phyloP scores from a whole-genome alignment of 164 flowering plant genomes.

The Vitis riparia region DNA sequence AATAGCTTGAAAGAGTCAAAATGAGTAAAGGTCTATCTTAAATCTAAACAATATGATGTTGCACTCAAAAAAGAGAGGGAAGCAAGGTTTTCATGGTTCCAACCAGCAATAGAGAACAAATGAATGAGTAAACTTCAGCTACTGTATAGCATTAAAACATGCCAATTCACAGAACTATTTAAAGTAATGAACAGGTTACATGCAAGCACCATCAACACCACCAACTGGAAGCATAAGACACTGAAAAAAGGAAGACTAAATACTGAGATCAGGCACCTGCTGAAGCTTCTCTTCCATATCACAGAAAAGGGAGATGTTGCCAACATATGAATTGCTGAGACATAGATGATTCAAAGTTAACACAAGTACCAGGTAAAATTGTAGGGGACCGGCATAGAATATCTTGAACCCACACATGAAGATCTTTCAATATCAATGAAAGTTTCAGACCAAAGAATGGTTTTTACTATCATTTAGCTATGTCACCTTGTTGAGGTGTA shows the following conservation, averaged over 20 bases:
- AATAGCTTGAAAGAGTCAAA: too few species aligned
- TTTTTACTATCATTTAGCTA: too few species aligned
- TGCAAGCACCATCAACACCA: neutral
- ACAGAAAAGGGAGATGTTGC: slow-evolving; percentile 65
- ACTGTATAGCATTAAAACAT: neutral
- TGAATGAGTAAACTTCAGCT: neutral
- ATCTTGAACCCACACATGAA: neutral
- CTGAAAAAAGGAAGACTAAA: neutral
- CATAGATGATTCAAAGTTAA: slow-evolving; percentile 9
- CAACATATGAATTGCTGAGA: slow-evolving; percentile 81
- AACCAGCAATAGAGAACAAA: neutral
- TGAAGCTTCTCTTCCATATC: slow-evolving; percentile 81
- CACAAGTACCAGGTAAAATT: neutral
- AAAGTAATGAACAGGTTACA: too few species aligned
- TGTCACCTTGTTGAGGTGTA: too few species aligned
- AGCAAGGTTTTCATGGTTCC: neutral
- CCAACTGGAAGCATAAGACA: neutral
- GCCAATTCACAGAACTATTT: too few species aligned
- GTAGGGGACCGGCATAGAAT: neutral
- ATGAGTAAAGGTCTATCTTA: too few species aligned
- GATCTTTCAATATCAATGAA: neutral
- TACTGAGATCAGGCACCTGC: slow-evolving; percentile 52
- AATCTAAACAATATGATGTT: neutral
- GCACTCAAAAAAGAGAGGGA: neutral
- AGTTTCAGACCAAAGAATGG: too few species aligned